phyloP scores from a whole-genome alignment of 495 filamentous ascomycete genomes.

The Lasiosphaeria hispida region DNA sequence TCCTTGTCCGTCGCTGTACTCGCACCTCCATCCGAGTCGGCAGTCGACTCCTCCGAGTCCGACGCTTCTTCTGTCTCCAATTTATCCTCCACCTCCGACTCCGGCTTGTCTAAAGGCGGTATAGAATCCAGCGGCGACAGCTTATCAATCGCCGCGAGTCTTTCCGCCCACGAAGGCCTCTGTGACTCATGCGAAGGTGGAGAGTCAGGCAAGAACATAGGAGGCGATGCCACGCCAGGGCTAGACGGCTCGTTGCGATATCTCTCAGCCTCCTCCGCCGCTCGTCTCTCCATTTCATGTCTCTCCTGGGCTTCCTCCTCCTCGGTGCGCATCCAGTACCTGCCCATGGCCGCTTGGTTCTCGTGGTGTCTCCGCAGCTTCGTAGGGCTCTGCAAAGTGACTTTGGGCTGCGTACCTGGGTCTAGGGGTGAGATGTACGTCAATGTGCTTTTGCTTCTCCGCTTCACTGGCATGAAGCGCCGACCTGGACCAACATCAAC shows the following conservation, averaged over 20 bases:
- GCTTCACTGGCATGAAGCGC: constrained; percentile 32
- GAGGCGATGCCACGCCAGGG: constrained; percentile 2
- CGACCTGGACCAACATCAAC: constrained; percentile 32
- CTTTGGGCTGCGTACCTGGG: constrained; percentile 26
- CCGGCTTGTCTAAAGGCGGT: constrained; percentile 14
- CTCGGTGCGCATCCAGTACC: constrained; percentile 35
- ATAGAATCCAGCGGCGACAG: constrained; percentile 12
- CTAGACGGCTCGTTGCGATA: constrained; percentile 31
- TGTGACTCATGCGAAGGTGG: neutral
- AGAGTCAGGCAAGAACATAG: neutral
- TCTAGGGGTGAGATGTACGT: constrained; percentile 35
- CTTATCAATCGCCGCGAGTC: constrained; percentile 13
- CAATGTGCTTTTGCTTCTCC: constrained; percentile 35
- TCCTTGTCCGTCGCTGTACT: constrained; percentile 7
- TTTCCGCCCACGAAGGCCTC: neutral
- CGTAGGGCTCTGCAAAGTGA: constrained; percentile 25
- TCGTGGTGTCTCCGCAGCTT: constrained; percentile 33
- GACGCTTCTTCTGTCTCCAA: constrained; percentile 10
- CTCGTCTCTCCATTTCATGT: constrained; percentile 27
- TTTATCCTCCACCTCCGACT: constrained; percentile 20
- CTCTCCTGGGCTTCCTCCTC: constrained; percentile 33
- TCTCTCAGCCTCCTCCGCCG: constrained; percentile 29
- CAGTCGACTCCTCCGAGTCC: constrained; percentile 12
- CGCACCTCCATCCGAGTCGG: constrained; percentile 10
- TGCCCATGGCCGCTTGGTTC: constrained; percentile 35